Base-by-base conservation (phyloP, 2,329 filamentous ascomycete genomes). In the Elsinoe batatas region DNA sequence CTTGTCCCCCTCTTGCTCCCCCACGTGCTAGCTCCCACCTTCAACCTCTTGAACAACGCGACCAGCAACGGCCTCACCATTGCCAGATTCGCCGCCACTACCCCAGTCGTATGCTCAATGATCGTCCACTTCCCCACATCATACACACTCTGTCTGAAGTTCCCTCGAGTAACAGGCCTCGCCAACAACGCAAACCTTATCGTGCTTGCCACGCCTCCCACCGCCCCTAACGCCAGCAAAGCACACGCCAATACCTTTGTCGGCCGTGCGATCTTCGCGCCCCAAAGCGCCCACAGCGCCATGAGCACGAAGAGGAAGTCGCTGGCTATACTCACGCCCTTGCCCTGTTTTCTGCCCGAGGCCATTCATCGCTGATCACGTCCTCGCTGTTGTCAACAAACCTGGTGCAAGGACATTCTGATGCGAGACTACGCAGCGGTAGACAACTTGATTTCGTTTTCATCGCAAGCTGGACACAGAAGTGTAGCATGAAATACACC, bases 231-330 rank as follows among this genome's bases (percentile, higher is more conserved):
- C 10, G 13, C 36, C 7, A 54, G 22, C 7, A 54, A 30, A 17
- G 30, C 43, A n/a, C 36, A 42, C 3, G 51, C 51, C 36, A 42
- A 22, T 15, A 32, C 38, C 30, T 54, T 54, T 3, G 51, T 54
- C 13, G 22, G 22, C 15, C 15, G 5, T 3, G 51, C 37, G 4
- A 54, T 26, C 22, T 54, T 54, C 2, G 51, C 51, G 17, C 65
- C 61, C 59, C 67, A 65, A 12, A 72, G 61, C 57, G 71, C 68
- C 11, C 67, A 65, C 2, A 68, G 63, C 0, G 69, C 69, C 6
- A 71, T 56, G 2, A 67, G 58, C 1, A 67, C 67, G 42, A 71
- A 67, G 3, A 68, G 58, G 22, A 70, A 61, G 56, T 72, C 69
- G 1, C 68, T 68, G 11, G 64, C 37, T 38, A 70, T 69, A 22